phyloP scores from a whole-genome alignment of 148 eudicot genomes.

The Rhododendron ferrugineum region DNA sequence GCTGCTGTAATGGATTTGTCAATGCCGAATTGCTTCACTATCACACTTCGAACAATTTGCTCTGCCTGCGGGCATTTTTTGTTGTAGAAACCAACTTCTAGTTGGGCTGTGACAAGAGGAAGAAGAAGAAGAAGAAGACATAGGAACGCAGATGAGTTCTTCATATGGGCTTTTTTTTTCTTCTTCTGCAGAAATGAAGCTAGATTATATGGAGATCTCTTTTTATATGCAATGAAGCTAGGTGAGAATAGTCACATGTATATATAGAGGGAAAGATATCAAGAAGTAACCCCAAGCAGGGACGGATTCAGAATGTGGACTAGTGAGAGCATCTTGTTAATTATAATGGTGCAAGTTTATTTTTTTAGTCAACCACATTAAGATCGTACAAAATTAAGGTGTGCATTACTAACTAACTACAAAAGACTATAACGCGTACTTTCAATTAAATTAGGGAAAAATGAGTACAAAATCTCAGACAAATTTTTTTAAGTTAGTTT shows the following conservation, averaged over 20 bases:
- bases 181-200: background rate
- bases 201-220: background rate
- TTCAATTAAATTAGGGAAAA: too few relatives aligned
- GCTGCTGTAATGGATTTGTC: constrained; percentile 16
- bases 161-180: background rate
- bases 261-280: background rate
- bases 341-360: too few relatives aligned
- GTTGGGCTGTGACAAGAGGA: constrained; percentile 8
- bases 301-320: too few relatives aligned
- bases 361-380: too few relatives aligned
- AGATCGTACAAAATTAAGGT: too few relatives aligned
- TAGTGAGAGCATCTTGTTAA: too few relatives aligned
- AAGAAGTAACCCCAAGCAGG: too few relatives aligned
- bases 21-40: constrained; percentile 10
- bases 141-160: background rate
- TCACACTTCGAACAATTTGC: constrained; percentile 21
- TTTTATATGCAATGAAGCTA: background rate
- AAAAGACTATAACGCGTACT: too few relatives aligned
- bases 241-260: background rate
- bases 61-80: constrained; percentile 25
- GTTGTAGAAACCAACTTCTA: constrained; percentile 9
- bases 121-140: background rate
- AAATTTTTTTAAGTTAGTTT: too few relatives aligned
- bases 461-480: too few relatives aligned
- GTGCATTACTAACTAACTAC: too few relatives aligned